These are phyloP conservation scores for Candida morakotiae DNA, from an alignment of 805 yeast species.

Conservation along the genomic window DNA sequence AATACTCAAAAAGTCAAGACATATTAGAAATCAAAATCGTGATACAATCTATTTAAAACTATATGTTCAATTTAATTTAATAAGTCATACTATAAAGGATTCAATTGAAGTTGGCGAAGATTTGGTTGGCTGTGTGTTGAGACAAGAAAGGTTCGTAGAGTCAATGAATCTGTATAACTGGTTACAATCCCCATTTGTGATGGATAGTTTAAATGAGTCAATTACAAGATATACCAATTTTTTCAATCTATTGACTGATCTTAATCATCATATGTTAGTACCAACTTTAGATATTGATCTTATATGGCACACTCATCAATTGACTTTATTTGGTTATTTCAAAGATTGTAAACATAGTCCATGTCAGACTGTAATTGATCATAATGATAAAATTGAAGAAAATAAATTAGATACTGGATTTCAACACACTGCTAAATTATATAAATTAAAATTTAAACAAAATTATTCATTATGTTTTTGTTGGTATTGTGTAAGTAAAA, in stretches of 20 bases:
- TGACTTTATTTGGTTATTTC: slow-evolving; percentile 14
- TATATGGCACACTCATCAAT: slow-evolving; percentile 26
- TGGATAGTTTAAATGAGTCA: slow-evolving; percentile 13
- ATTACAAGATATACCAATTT: slow-evolving; percentile 17
- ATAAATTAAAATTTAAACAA: slow-evolving; percentile 11
- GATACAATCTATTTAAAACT: slow-evolving; percentile 7
- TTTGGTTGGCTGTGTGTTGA: slow-evolving; percentile 20
- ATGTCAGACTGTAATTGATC: slow-evolving; percentile 14
- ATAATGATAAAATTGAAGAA: slow-evolving; percentile 22
- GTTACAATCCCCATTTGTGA: slow-evolving; percentile 13
- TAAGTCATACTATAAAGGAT: slow-evolving; percentile 7
- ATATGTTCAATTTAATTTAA: slow-evolving; percentile 13
- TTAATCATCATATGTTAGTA: slow-evolving; percentile 8
- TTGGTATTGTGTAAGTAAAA: slow-evolving; percentile 11
- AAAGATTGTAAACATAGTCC: slow-evolving; percentile 6
- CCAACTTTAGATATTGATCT: slow-evolving; percentile 26
- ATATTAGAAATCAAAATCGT: slow-evolving; percentile 1
- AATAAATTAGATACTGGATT: slow-evolving; percentile 14
- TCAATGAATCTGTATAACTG: slow-evolving; percentile 18
- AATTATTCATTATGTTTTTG: slow-evolving; percentile 20
- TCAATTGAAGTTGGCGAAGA: slow-evolving; percentile 14
- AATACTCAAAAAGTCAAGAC: background rate
- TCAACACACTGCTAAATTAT: slow-evolving; percentile 14
- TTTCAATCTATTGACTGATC: slow-evolving; percentile 2
- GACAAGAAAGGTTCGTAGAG: slow-evolving; percentile 18